A percentile compares a stretch with the other conserved stretches of the same genome.
Evolutionary conservation across 768 basidiomycete species (phyloP).

Genomic region (Pleurotus sapidus): DNA sequence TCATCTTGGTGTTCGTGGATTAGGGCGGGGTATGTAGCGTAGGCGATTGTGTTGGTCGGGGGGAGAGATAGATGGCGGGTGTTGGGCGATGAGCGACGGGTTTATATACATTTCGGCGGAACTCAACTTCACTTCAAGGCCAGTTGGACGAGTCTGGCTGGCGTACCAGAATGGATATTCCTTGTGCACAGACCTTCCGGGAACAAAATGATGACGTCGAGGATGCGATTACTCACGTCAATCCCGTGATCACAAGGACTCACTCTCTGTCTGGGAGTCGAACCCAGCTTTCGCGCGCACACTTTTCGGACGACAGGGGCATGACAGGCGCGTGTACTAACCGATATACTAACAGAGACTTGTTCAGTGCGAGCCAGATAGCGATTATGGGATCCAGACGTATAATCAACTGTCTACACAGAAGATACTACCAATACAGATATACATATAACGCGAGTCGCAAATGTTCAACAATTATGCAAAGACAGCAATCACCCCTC

Average conservation of each 20-base stretch:
- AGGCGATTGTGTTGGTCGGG: neutral
- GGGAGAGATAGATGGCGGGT: neutral
- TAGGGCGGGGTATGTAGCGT: neutral
- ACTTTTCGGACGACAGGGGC: no score
- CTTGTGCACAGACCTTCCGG: neutral
- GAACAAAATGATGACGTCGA: neutral
- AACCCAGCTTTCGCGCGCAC: constrained; percentile 8
- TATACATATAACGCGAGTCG: neutral
- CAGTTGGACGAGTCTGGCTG: neutral
- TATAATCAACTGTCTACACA: no score
- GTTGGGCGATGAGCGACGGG: neutral
- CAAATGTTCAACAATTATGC: constrained; percentile 23
- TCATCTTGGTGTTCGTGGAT: neutral
- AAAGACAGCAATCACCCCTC: constrained; percentile 43
- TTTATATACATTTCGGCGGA: neutral
- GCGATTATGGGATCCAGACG: no score
- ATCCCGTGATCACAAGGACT: neutral
- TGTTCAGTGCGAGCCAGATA: no score
- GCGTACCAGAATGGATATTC: neutral
- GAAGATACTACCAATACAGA: neutral
- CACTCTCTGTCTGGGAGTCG: constrained; percentile 9
- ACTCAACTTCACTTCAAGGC: neutral
- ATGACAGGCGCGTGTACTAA: constrained; percentile 10
- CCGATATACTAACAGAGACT: constrained; percentile 7
- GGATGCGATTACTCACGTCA: no score